phyloP scores from a whole-genome alignment of 345 rosid species.

The Aegle marmelos region DNA sequence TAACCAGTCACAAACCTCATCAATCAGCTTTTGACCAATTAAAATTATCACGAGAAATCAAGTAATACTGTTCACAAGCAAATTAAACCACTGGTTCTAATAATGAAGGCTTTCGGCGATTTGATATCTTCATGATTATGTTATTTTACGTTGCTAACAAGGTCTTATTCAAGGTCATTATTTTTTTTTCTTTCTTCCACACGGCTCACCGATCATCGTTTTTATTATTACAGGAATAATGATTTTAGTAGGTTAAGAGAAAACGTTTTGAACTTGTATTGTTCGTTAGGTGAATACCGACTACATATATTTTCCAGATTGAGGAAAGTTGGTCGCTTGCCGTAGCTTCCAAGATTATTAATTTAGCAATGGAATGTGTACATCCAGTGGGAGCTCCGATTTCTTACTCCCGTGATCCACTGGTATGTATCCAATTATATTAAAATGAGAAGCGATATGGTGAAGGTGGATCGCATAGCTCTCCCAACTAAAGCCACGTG shows the following conservation, averaged over 20 bases:
- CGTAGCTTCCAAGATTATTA: not conserved
- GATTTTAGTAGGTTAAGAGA: not conserved
- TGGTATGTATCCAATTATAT: too few relatives aligned
- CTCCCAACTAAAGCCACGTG: too few relatives aligned
- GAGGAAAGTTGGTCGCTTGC: slow-evolving; percentile 21
- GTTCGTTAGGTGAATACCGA: slow-evolving; percentile 25
- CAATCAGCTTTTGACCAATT: not conserved
- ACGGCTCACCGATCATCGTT: not conserved
- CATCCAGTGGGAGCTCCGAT: not conserved
- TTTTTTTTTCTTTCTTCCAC: not conserved
- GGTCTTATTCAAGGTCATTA: not conserved
- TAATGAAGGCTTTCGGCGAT: not conserved
- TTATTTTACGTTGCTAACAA: not conserved
- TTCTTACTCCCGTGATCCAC: not conserved
- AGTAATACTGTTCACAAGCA: not conserved
- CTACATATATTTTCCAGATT: not conserved
- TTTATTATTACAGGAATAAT: not conserved
- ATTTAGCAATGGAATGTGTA: not conserved
- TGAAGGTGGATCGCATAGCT: too few relatives aligned
- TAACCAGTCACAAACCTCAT: not conserved
- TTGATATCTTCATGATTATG: not conserved
- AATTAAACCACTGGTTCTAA: not conserved
- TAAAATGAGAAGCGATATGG: too few relatives aligned
- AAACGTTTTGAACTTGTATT: slow-evolving; percentile 19
- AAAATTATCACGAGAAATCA: not conserved